Conservation (phyloP, 1,284 basidiomycete species). For the Irpex rosettiformis region DNA sequence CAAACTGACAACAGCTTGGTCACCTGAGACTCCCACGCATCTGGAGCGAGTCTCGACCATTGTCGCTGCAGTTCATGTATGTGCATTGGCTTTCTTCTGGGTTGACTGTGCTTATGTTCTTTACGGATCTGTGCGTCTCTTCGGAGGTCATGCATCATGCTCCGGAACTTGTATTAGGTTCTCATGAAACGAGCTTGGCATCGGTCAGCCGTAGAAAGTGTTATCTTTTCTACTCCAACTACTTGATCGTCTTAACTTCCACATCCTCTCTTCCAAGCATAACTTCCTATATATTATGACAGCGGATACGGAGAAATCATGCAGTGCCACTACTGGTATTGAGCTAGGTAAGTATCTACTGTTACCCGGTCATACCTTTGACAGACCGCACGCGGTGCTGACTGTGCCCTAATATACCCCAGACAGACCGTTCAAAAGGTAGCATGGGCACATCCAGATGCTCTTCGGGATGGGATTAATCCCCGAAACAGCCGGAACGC, state of each 20-base stretch:
- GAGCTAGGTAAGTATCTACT: neutral
- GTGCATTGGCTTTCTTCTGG: too few relatives aligned
- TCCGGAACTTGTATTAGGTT: neutral
- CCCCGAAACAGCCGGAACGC: conserved; percentile 1
- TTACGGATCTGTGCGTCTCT: too few relatives aligned
- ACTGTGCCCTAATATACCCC: neutral
- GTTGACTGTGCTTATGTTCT: too few relatives aligned
- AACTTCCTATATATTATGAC: neutral
- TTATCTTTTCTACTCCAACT: neutral
- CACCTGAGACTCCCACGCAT: too few relatives aligned
- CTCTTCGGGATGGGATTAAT: neutral
- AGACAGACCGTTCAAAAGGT: neutral
- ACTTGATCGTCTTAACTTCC: too few relatives aligned
- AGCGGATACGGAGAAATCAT: neutral
- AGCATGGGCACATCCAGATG: neutral
- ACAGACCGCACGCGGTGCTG: neutral
- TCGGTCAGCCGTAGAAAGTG: neutral
- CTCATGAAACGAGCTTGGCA: neutral
- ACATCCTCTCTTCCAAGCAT: neutral
- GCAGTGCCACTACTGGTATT: neutral
- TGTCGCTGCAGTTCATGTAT: too few relatives aligned
- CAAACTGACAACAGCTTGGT: too few relatives aligned
- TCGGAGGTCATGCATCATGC: too few relatives aligned
- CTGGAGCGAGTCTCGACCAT: too few relatives aligned
- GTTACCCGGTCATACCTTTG: neutral